phyloP scores from a whole-genome alignment of 140 eudicot genomes.

The Cichorium intybus region DNA sequence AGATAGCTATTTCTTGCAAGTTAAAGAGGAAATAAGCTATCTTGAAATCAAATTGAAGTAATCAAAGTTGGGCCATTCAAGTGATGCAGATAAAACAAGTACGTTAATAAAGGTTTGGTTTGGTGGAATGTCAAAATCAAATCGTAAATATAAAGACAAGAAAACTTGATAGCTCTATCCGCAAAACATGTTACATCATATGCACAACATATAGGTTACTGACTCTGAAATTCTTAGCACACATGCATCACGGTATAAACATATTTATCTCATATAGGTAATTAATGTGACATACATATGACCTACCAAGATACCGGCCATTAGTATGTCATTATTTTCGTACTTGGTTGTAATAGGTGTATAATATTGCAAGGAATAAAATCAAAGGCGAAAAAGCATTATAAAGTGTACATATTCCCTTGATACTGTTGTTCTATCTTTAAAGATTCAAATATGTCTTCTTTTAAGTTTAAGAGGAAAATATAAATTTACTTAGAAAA shows the following conservation, averaged over 20 bases:
- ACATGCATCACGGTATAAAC: conserved; percentile 2
- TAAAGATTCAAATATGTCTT: background rate
- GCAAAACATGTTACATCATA: conserved; percentile 13
- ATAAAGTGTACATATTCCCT: background rate
- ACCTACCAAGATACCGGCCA: background rate
- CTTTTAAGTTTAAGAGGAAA: background rate
- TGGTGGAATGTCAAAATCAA: conserved; percentile 33
- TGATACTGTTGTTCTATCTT: background rate
- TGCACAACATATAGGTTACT: conserved; percentile 1
- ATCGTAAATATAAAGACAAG: conserved; percentile 9
- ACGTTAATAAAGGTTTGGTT: conserved; percentile 2
- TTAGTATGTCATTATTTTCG: conserved; percentile 1
- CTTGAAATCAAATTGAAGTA: conserved; percentile 2
- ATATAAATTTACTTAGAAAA: background rate
- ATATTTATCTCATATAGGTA: background rate
- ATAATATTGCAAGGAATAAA: background rate
- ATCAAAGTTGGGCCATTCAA: conserved; percentile 27
- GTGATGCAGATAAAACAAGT: conserved; percentile 18
- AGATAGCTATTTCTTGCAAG: background rate
- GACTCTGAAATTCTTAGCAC: background rate
- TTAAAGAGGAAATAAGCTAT: conserved; percentile 5
- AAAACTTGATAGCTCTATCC: background rate
- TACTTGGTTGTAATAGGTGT: background rate
- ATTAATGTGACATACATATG: background rate
- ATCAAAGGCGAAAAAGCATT: background rate